Base-by-base conservation (phyloP, 2,329 filamentous ascomycete species). In the Xylogone sp. region DNA sequence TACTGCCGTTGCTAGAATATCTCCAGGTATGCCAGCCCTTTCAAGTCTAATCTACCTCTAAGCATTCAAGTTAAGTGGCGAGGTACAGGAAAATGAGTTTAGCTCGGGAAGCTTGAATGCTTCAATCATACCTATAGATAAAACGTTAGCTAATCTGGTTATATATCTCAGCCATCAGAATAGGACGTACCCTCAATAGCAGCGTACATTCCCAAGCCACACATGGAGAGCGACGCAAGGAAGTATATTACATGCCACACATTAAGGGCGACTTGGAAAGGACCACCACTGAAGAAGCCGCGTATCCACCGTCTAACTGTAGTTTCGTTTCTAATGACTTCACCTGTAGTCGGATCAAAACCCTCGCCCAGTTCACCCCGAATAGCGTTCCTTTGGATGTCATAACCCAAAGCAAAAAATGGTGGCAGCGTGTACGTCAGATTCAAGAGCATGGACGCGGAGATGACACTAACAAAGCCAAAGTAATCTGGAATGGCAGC, bases 391-490 rank as follows among this genome's bases (percentile, higher is more conserved):
- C 58, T 63, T 47, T 60, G 55, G 21, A 60, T 58, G n/a, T 59
- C 52, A 29, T 52, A 60, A 24, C 58, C 59, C 6, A 69, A 50
- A 0, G 63, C 64, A 43, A 68, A 64, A 7, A 68, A 46, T 2
- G 72, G 71, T 10, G 75, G 75, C 50, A 76, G 68, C 0, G 73
- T 73, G 58, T 77, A 77, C 12, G 68, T 73, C 58, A 77, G 69
- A 42, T 76, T 71, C 46, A 77, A 51, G 18, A 76, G 69, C 59
- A 69, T 72, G 2, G 70, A 62, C 0, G 75, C 73, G 1, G 69
- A 68, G 10, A 77, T 69, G 6, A 77, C 61, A 22, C 64, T 61
- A 21, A 67, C 62, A 45, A 69, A 65, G 2, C 65, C 62, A 39
- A 66, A 67, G 53, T 69, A 70, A 46, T 75, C 68, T 1, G 75